These are phyloP conservation scores for Apiospora hydei DNA, from an alignment of 2,329 filamentous ascomycete species.

Conservation along the genomic window DNA sequence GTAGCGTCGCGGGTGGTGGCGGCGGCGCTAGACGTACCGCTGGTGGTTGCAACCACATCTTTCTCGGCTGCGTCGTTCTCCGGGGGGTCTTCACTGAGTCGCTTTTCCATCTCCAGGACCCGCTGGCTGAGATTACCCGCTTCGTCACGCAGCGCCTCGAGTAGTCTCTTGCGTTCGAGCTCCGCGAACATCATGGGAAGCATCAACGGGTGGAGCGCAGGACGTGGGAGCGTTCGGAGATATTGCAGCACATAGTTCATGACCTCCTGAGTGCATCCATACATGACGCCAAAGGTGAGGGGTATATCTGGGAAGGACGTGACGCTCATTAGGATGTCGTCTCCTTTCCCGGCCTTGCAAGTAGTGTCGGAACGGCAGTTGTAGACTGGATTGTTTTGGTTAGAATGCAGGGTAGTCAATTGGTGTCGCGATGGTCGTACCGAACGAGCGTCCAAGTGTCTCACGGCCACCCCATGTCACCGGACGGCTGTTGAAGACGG, in stretches of 20 bases:
- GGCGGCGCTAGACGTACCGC: no score
- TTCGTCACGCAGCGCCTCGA: not conserved
- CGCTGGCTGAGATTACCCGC: not conserved
- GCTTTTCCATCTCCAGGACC: not conserved
- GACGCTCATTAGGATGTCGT: not conserved
- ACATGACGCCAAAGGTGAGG: not conserved
- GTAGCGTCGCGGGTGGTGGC: no score
- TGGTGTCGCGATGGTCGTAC: no score
- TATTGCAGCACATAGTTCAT: not conserved
- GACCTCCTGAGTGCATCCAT: not conserved
- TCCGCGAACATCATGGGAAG: conserved; percentile 6
- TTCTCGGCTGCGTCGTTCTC: no score
- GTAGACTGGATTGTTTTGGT: not conserved
- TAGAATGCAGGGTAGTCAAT: no score
- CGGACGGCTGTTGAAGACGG: not conserved
- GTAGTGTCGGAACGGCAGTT: not conserved
- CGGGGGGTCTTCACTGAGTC: no score
- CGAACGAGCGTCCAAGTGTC: not conserved
- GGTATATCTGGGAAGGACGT: not conserved
- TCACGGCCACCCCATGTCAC: not conserved
- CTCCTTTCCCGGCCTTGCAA: not conserved
- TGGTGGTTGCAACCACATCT: no score
- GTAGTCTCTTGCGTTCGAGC: not conserved
- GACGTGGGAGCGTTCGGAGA: not conserved
- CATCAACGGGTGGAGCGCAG: not conserved